Evolutionary conservation across 129 eudicot species (phyloP), one percentile per base, ranked within the genome.

Genomic region (Centella asiatica): DNA sequence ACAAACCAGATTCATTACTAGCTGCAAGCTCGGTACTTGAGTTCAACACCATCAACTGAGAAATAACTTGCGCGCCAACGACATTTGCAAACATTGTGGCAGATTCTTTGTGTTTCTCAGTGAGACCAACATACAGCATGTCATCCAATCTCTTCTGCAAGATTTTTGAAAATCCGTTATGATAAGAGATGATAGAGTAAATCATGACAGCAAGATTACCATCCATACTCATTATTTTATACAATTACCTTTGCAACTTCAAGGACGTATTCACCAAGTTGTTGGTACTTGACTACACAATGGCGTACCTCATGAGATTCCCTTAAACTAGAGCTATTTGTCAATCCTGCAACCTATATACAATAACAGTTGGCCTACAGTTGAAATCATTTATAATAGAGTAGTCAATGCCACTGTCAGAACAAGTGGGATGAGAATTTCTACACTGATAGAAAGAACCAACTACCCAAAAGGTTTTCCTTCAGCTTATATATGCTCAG

Each of bases 111-210:
- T 93, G 99, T 62, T 82, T 76, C 72, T 93, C 95, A 20, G 96
- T 85, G 66, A 93, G 83, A 66, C 99, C 99, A 72, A 93, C 86
- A 74, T 93, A 93, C 69, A 93, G 73, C 99, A 93, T 93, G 34
- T 80, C 66, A 68, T 87, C 95, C 81, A 93, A 82, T 77, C 95
- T 87, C 77, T 79, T 87, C 99, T 93, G 89, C 78, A 71, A 56
- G 70, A 78, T 61, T 60, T 63, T 69, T 70, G 60, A 65, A 5
- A 36, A 80, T 76, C 77, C 72, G 75, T 54, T 53, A 77, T 72
- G 57, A 67, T 63, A 48, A 11, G 44, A 51, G 48, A 74, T 47
- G 14, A 44, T n/a, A 66, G 51, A 75, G 57, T 24, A 42, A 28
- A 23, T 50, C 54, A 44, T 5, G 25, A 17, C 36, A 46, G 47